Conservation (phyloP, 176 grass and related monocot genomes). For the Saccharum officinarum region DNA sequence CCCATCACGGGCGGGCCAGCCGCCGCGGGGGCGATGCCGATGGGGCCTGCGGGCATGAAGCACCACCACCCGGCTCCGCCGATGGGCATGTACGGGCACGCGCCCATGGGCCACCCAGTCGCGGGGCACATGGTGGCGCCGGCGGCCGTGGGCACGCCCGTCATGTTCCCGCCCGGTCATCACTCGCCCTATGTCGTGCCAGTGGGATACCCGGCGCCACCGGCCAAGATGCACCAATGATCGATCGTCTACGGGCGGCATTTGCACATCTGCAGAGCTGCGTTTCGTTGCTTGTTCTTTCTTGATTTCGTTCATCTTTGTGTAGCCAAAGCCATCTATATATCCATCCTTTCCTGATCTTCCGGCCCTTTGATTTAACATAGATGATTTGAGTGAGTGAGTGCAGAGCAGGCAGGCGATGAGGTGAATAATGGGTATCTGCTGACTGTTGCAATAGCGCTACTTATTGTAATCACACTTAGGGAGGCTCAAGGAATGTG, state of each 20-base stretch:
- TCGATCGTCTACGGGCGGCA: neutral
- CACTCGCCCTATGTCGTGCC: conserved; percentile 85
- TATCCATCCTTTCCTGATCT: conserved; percentile 21
- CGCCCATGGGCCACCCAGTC: conserved; percentile 79
- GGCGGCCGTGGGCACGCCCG: conserved; percentile 77
- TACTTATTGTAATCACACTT: conserved; percentile 8
- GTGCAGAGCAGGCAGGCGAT: conserved; percentile 18
- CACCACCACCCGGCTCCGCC: conserved; percentile 46
- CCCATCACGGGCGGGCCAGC: conserved; percentile 44
- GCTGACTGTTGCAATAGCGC: conserved; percentile 42
- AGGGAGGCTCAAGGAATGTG: conserved; percentile 5
- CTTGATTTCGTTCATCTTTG: conserved; percentile 37
- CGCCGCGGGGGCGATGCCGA: neutral
- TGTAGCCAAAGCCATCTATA: neutral
- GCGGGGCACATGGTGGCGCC: conserved; percentile 60
- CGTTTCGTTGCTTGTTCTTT: conserved; percentile 16
- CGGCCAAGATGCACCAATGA: conserved; percentile 71
- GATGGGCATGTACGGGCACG: conserved; percentile 59
- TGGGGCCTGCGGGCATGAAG: conserved; percentile 38
- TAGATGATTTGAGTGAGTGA: conserved; percentile 35
- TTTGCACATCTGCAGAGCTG: neutral
- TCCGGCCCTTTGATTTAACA: conserved; percentile 6
- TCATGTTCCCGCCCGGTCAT: conserved; percentile 84
- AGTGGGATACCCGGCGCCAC: conserved; percentile 73
- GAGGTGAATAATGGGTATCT: conserved; percentile 25